Base-by-base conservation (phyloP, 2,329 filamentous ascomycete genomes). In the Allantophomopsis lycopodina region DNA sequence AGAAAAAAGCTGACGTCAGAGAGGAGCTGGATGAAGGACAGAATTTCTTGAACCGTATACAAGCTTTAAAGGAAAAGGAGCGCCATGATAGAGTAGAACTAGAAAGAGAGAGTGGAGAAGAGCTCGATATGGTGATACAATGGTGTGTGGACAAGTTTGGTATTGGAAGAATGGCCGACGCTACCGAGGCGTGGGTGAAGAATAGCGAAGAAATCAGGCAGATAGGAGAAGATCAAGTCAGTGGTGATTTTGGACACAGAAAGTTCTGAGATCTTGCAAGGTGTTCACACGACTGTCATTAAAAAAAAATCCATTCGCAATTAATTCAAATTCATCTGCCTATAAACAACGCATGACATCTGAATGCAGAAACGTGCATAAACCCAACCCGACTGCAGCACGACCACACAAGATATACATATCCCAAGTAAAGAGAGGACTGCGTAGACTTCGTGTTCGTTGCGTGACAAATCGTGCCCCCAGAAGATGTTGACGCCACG, bases 81-180 rank as follows among this genome's bases (percentile, higher is more conserved):
- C 34, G 20, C 28, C n/a, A 31, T 5, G 13, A 15, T 23, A 18
- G 30, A 37, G 13, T 21, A 28, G 36, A 35, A 35, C 37, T 42
- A 33, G 56, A 58, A 40, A 43, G 43, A 42, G 50, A 53, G 40
- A 58, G 54, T 46, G 37, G 44, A 23, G 48, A 50, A 13, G 65
- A 69, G 50, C 49, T 68, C 31, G 52, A 55, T 32, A 49, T 45
- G 5, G 48, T 68, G 32, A 39, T 67, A 35, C 53, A 57, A 23
- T 67, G 60, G 54, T 68, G 64, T 51, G 51, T 49, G 42, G 35
- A 47, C 21, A 65, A 60, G 43, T 69, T 66, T 53, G 65, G 66
- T n/a, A 55, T 52, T 11, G 54, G 46, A 5, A 50, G 47, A 47
- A 55, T 57, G 47, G 42, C 45, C 32, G 66, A 71, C 57, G 66